Percentiles rank a stretch among this genome's conserved stretches.
These are phyloP conservation scores for Mucor plumbeus DNA, from an alignment of 371 early-diverging fungal species.

Conservation along the genomic window DNA sequence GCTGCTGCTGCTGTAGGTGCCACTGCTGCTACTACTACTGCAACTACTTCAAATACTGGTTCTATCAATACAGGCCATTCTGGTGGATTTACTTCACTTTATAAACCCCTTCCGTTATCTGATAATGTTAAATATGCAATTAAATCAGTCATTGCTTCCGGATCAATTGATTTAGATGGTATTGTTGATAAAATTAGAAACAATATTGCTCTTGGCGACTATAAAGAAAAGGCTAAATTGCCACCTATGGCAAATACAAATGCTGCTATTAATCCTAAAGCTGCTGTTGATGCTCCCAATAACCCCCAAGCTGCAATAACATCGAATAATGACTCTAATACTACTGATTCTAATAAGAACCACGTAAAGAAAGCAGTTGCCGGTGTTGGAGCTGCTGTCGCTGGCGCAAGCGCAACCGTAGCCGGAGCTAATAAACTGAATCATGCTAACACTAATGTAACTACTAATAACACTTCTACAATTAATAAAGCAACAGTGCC, in stretches of 20 bases:
- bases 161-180: conserved; percentile 16
- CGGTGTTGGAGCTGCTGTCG: conserved; percentile 5
- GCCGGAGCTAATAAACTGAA: not conserved
- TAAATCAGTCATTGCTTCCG: conserved; percentile 10
- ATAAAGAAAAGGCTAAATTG: conserved; percentile 4
- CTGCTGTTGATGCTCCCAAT: conserved; percentile 1
- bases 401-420: not conserved
- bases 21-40: not conserved
- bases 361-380: not conserved
- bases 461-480: not conserved
- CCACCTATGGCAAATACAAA: not conserved
- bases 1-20: not conserved
- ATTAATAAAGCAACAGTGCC: not conserved
- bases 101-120: conserved; percentile 13
- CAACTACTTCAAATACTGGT: too few relatives aligned
- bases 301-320: not conserved
- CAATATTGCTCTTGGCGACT: conserved; percentile 10
- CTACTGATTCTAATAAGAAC: not conserved
- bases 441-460: not conserved
- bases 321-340: not conserved
- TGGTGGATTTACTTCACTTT: not conserved
- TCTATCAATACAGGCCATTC: not conserved
- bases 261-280: not conserved
- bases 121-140: conserved; percentile 15
- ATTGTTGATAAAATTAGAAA: conserved; percentile 7